A percentile compares a stretch with the other conserved stretches of the same genome.
Evolutionary conservation across 176 grass and related monocot genomes (phyloP).

Genomic region (Eleusine indica): DNA sequence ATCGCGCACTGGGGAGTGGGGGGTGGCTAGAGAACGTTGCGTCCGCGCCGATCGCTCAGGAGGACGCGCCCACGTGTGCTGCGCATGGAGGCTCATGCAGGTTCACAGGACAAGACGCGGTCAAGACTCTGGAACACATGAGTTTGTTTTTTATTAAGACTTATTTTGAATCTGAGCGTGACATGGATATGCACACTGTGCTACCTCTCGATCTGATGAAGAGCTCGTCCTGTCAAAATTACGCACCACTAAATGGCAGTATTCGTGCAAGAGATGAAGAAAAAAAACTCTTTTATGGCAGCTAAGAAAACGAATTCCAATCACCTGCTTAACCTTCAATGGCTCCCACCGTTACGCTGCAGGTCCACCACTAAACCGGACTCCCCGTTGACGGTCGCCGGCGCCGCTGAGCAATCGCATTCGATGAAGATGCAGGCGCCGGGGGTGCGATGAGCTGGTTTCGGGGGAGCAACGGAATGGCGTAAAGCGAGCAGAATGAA

Average conservation of each 20-base stretch:
- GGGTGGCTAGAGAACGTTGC: background rate
- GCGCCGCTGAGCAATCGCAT: background rate
- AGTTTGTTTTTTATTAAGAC: background rate
- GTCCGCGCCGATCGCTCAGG: slow-evolving; percentile 30
- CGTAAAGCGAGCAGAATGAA: background rate
- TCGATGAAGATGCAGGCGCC: background rate
- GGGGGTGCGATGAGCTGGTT: too few species aligned
- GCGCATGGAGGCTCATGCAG: background rate
- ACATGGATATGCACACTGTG: too few species aligned
- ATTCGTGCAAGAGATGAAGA: too few species aligned
- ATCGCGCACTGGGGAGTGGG: background rate
- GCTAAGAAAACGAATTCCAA: too few species aligned
- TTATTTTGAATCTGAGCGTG: too few species aligned
- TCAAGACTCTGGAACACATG: background rate
- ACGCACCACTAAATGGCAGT: too few species aligned
- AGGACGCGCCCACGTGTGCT: slow-evolving; percentile 22
- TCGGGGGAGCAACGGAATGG: background rate
- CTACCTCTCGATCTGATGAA: too few species aligned
- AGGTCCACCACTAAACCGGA: background rate
- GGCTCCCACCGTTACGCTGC: too few species aligned
- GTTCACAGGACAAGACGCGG: background rate
- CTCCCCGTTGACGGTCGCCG: background rate
- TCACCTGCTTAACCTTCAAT: too few species aligned
- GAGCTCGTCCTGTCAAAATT: too few species aligned
- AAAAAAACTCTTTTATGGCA: too few species aligned